These are phyloP conservation scores for Heterococcus sp. DNA, from an alignment of 108 stramenopile genomes.

Conservation along the genomic window DNA sequence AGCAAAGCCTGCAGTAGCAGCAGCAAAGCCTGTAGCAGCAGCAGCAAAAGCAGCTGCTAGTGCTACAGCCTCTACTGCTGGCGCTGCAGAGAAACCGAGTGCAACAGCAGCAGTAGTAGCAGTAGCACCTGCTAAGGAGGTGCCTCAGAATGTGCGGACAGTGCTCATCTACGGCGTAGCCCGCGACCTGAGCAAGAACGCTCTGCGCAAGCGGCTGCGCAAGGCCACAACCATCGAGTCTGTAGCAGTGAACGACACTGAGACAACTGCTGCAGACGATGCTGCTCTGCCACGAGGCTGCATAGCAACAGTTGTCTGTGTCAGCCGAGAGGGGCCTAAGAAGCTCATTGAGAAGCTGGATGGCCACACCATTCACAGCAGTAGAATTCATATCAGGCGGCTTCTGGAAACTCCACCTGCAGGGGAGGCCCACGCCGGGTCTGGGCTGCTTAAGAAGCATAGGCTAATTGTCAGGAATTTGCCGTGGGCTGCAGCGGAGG, in stretches of 20 bases:
- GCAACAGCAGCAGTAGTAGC: too few relatives aligned
- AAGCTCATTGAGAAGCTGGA: constrained; percentile 37
- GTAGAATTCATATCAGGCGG: constrained; percentile 10
- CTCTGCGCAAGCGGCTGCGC: constrained; percentile 33
- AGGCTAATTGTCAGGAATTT: constrained; percentile 56
- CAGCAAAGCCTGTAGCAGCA: too few relatives aligned
- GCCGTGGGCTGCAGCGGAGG: constrained; percentile 48
- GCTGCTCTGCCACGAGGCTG: constrained; percentile 1
- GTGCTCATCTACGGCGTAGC: constrained; percentile 34
- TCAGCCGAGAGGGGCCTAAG: constrained; percentile 1
- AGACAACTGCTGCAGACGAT: not conserved
- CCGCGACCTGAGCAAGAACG: constrained; percentile 29
- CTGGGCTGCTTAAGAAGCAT: constrained; percentile 12
- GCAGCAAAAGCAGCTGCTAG: too few relatives aligned
- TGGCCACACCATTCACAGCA: constrained; percentile 37
- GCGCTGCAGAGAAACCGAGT: too few relatives aligned
- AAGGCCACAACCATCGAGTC: constrained; percentile 11
- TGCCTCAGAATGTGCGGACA: constrained; percentile 13
- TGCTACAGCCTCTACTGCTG: too few relatives aligned
- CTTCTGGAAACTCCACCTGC: constrained; percentile 8
- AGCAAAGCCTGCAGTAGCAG: not conserved
- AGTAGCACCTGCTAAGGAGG: too few relatives aligned
- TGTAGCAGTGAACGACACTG: not conserved
- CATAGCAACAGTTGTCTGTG: constrained; percentile 30
- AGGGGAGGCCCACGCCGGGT: not conserved